Conservation (phyloP, 1,284 basidiomycete species). For the Fomitopsis palustris region DNA sequence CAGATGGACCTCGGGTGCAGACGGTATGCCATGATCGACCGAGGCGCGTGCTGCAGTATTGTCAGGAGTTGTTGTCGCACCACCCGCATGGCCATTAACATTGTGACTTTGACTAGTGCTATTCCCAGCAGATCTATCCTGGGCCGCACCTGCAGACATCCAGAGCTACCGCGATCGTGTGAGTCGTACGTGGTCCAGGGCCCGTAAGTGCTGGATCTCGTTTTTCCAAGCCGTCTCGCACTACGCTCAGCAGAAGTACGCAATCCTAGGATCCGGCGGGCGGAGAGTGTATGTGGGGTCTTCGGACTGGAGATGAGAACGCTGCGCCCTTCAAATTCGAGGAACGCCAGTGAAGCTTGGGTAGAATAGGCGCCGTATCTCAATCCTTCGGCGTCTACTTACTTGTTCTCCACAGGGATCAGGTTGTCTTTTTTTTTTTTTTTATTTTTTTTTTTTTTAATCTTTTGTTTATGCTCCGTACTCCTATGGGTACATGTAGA, state of each 20-base stretch:
- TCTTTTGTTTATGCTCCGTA: no score
- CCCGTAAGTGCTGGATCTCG: not conserved
- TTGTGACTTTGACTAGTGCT: not conserved
- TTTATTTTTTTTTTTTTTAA: no score
- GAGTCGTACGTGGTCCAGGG: not conserved
- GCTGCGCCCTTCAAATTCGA: not conserved
- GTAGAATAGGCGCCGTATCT: not conserved
- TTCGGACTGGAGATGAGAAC: not conserved
- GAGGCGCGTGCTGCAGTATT: not conserved
- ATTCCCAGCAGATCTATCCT: not conserved
- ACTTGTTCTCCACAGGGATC: no score
- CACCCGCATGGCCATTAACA: not conserved
- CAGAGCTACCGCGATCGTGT: not conserved
- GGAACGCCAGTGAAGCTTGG: not conserved
- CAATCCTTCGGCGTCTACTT: not conserved
- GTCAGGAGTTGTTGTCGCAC: not conserved
- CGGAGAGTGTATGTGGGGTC: no score
- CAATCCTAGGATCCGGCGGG: not conserved
- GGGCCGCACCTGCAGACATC: not conserved
- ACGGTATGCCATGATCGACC: not conserved
- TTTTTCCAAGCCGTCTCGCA: not conserved
- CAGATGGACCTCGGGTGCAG: conserved; percentile 20
- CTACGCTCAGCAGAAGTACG: not conserved
- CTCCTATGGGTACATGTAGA: no score
- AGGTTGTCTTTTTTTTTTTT: no score